Evolutionary conservation across 495 filamentous ascomycete species (phyloP).

Genomic region (Daldinia loculata): DNA sequence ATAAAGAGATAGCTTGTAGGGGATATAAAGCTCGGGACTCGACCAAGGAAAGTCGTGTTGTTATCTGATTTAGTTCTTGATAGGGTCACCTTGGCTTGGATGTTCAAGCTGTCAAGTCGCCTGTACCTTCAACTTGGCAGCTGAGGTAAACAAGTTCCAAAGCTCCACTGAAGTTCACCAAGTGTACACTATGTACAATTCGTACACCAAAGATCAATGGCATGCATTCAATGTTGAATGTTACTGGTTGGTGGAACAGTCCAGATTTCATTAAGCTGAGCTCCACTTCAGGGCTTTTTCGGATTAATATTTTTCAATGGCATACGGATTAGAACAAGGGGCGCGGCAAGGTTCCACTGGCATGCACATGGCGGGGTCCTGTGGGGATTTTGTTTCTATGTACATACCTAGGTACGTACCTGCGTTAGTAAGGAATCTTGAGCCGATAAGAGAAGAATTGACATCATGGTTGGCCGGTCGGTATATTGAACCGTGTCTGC

Average conservation of each 20-base stretch:
- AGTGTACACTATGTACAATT: slow-evolving; percentile 33
- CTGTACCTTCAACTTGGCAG: slow-evolving; percentile 23
- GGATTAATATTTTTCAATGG: slow-evolving; percentile 24
- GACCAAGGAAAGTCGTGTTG: neutral
- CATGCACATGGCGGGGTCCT: slow-evolving; percentile 7
- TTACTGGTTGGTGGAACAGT: slow-evolving; percentile 16
- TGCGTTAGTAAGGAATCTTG: slow-evolving; percentile 2
- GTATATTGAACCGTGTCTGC: slow-evolving; percentile 16
- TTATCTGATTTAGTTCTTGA: neutral
- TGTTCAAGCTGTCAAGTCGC: neutral
- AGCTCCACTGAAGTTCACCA: slow-evolving; percentile 27
- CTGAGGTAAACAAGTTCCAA: slow-evolving; percentile 30
- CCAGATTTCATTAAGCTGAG: slow-evolving; percentile 35
- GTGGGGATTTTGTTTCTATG: slow-evolving; percentile 5
- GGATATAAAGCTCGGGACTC: neutral
- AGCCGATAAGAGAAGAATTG: slow-evolving; percentile 11
- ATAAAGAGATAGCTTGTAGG: neutral
- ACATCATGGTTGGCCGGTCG: slow-evolving; percentile 33
- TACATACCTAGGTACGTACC: slow-evolving; percentile 38
- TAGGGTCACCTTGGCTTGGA: neutral
- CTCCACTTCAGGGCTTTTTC: neutral
- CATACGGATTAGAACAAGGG: neutral
- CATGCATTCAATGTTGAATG: slow-evolving; percentile 24
- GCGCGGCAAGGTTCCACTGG: neutral
- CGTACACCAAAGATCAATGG: slow-evolving; percentile 23